Conservation (phyloP, 2,329 filamentous ascomycete genomes). For the Clarireedia sp. region DNA sequence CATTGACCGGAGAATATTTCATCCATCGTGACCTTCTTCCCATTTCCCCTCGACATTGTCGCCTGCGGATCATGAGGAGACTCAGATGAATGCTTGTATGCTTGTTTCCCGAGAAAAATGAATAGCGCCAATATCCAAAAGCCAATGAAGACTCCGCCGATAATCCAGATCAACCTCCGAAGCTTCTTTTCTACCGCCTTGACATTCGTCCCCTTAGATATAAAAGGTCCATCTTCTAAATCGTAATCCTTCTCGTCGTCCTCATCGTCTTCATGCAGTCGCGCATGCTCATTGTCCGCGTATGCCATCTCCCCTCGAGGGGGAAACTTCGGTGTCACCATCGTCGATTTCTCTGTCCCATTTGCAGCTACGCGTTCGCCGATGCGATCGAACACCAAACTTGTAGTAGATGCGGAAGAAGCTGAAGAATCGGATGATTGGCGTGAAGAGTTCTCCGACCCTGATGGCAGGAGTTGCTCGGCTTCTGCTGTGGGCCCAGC, state of each 20-base stretch:
- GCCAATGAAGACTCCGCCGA: conserved; percentile 52
- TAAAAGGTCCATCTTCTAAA: conserved; percentile 37
- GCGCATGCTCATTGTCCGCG: conserved; percentile 22
- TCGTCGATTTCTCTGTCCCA: conserved; percentile 17
- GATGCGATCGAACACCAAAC: conserved; percentile 71
- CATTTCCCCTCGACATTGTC: conserved; percentile 51
- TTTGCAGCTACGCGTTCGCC: conserved; percentile 38
- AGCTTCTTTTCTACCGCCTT: conserved; percentile 58
- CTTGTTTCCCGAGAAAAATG: conserved; percentile 56
- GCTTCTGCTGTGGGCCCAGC: conserved; percentile 25
- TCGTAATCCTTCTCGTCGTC: conserved; percentile 34
- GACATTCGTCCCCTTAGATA: conserved; percentile 29
- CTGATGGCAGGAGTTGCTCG: conserved; percentile 20
- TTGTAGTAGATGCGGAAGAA: conserved; percentile 70
- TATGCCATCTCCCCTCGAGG: conserved; percentile 22
- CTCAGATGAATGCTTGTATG: conserved; percentile 57
- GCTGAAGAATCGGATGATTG: conserved; percentile 46
- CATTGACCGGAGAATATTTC: conserved; percentile 62
- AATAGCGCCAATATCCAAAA: conserved; percentile 63
- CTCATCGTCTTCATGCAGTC: conserved; percentile 19
- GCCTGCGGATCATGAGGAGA: conserved; percentile 62
- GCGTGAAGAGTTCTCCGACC: conserved; percentile 15
- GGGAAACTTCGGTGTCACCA: conserved; percentile 25
- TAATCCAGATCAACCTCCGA: conserved; percentile 47
- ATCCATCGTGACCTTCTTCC: conserved; percentile 66